Base-by-base conservation (phyloP, 1,284 basidiomycete genomes). In the Neonothopanus nambi region DNA sequence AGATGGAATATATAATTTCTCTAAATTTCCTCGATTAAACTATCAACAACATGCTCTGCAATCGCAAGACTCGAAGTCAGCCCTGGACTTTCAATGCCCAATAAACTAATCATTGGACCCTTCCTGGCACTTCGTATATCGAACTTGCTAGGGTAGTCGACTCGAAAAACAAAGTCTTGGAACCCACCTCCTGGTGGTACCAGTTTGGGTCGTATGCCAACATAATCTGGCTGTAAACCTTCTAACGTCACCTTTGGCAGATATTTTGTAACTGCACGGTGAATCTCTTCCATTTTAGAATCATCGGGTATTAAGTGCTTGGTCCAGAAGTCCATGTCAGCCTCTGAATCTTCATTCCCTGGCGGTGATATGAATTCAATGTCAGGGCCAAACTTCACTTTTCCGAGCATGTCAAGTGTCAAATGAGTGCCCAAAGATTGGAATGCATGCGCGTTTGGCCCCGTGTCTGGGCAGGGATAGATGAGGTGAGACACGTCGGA, bases 311-410 rank as follows among this genome's bases (percentile, higher is more conserved):
- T 71, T 24, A 96, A 73, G 64, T 88, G 78, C 37, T 72, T 71
- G 39, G 74, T 75, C 94, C 94, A 96, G 66, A 91, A 94, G 59
- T 93, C 89, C 1, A 77, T 24, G 21, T 47, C 70, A 44, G 79
- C 72, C 9, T 73, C 70, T 41, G 81, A 77, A 17, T 80, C 70
- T 43, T 70, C 67, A 15, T 68, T 64, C 8, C 59, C 39, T 54
- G 78, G 76, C 1, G 83, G 80, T 5, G 80, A 78, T 63, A 98
- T 77, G 85, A 92, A 94, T 66, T 98, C 89, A 7, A 95, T 79
- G 65, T 98, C 95, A 3, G 96, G 97, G 0, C 96, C 96, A 67
- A 99, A 99, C 21, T 85, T 84, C 48, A 99, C 79, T 61, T 91
- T 90, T 0, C 93, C 91, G 50, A 90, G 80, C 55, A 99, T 68